Evolutionary conservation across 2,329 filamentous ascomycete species (phyloP), one percentile per base, ranked within the genome.

Genomic region (Penicillium hesseltinei): DNA sequence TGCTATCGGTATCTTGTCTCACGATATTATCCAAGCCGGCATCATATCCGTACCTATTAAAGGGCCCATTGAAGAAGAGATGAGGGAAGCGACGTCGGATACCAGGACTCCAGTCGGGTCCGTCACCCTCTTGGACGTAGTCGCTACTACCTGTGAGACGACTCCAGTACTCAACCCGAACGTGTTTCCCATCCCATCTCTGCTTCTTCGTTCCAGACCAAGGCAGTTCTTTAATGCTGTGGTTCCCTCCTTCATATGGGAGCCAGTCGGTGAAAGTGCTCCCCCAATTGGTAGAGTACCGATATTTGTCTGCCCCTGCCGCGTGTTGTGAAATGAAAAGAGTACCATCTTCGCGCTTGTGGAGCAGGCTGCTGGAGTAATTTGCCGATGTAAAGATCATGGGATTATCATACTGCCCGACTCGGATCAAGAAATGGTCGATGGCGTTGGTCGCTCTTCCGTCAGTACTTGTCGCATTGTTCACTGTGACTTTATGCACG

Each of bases 41-140:
- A 66, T 88, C 86, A 65, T 81, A 88, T 15, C 86, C 85, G 65
- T 83, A 88, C 58, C 84, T 77, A 65, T 88, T 88, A 71, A 82
- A 88, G 0, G 79, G 77, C 1, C 86, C 86, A 49, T 88, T 83
- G 47, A 84, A 79, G 66, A 83, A 86, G 11, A 88, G 71, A 68
- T 88, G 85, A 5, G 86, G 86, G 66, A 84, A 86, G 31, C 82
- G 78, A 50, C 85, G 76, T 10, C 76, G 73, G 5, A 63, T 52
- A 27, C 33, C 23, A 15, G 72, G 68, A 7, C 69, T 63, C 42
- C 71, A 69, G 29, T 74, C 73, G 40, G 73, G 74, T 25, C 71
- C 75, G 21, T 88, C 85, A 38, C 81, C 82, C 63, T 88, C 81
- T 66, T 88, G 84, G 11, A 84, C 71, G 62, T 87, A 83, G 60